A percentile compares a stretch with the other conserved stretches of the same genome.
Evolutionary conservation across 2,329 filamentous ascomycete genomes (phyloP).

Genomic region (Ophiostoma himal-ulmi): DNA sequence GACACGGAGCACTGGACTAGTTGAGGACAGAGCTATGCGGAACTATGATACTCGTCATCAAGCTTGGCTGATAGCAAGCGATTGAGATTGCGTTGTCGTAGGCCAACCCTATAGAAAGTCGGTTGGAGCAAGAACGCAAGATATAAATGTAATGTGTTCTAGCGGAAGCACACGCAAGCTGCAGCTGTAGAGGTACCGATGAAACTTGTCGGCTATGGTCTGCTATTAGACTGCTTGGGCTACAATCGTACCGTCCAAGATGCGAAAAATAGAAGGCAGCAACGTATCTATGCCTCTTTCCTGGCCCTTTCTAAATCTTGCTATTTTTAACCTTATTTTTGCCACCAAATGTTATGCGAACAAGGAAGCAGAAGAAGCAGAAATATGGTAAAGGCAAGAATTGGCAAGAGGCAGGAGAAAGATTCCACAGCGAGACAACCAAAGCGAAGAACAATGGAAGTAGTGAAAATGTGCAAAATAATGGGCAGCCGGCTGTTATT

Average conservation of each 20-base stretch:
- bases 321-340: neutral
- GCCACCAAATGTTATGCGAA: neutral
- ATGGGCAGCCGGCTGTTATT: neutral
- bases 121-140: neutral
- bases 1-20: neutral
- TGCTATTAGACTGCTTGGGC: neutral
- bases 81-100: neutral
- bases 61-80: neutral
- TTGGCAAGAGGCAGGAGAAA: neutral
- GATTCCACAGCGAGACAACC: neutral
- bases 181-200: neutral
- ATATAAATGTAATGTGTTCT: neutral
- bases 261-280: neutral
- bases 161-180: neutral
- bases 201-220: neutral
- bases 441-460: neutral
- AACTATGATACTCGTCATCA: neutral
- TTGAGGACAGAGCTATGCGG: neutral
- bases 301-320: neutral
- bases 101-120: neutral
- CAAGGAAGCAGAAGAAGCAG: neutral
- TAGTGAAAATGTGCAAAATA: neutral
- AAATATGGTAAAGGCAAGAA: neutral
- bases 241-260: neutral
- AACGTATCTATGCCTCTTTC: neutral